Conservation (phyloP, 2,329 filamentous ascomycete species). For the Colletotrichum liaoningense region DNA sequence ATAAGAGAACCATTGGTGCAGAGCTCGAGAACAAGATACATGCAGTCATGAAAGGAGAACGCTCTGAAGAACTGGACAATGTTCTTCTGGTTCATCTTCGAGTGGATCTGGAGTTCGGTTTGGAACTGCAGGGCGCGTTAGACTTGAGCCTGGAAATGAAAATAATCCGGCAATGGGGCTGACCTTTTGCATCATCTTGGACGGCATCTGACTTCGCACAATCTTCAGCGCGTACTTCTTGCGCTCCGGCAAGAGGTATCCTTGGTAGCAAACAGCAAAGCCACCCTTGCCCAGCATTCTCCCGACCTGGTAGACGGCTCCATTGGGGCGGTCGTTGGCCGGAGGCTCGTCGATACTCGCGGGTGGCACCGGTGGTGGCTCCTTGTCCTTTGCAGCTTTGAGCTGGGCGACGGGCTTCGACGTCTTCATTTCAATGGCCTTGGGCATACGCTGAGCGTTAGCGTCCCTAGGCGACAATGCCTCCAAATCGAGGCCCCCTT, state of each 20-base stretch:
- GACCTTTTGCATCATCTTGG: constrained; percentile 88
- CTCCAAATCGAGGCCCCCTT: constrained; percentile 67
- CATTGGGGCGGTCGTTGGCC: constrained; percentile 75
- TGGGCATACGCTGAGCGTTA: constrained; percentile 67
- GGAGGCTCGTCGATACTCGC: constrained; percentile 70
- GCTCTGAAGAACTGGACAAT: constrained; percentile 96
- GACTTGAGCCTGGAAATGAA: not conserved
- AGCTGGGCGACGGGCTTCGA: constrained; percentile 57
- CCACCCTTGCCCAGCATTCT: constrained; percentile 83
- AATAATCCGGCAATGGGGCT: constrained; percentile 17
- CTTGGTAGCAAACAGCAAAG: constrained; percentile 85
- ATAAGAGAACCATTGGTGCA: constrained; percentile 97
- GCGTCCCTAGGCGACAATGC: constrained; percentile 74
- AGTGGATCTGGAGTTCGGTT: constrained; percentile 96
- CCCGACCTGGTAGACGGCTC: constrained; percentile 79
- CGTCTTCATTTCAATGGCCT: constrained; percentile 60
- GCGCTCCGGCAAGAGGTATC: constrained; percentile 73
- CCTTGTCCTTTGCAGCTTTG: constrained; percentile 72
- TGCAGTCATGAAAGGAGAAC: constrained; percentile 89
- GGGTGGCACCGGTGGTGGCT: constrained; percentile 74
- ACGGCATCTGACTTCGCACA: constrained; percentile 84
- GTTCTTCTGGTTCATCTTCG: constrained; percentile 95
- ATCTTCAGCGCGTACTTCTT: constrained; percentile 83
- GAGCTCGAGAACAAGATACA: constrained; percentile 93
- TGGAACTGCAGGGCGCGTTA: constrained; percentile 63